Base-by-base conservation (phyloP, 768 basidiomycete genomes). In the Mycena latifolia region DNA sequence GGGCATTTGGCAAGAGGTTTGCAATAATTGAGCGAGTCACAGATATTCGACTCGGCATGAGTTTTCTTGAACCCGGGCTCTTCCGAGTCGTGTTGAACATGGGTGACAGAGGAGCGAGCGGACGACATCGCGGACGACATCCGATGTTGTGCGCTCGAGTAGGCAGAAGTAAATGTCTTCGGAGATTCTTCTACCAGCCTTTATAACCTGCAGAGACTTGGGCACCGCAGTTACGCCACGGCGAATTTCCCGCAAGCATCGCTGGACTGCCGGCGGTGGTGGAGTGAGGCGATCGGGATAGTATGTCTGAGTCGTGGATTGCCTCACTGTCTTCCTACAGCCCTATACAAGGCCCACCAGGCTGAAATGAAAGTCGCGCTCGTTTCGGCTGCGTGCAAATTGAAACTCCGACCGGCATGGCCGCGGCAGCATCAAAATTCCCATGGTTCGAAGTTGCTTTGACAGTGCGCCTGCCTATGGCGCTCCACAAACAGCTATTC, bases 341-440 rank as follows among this genome's bases (percentile, higher is more conserved):
- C 18, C 4, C 2, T 27, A 28, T 35, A 33, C 33, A 24, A 31
- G 52, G 39, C 53, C 9, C 33, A 8, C 9, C 22, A 18, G 20
- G 28, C 31, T 62, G 35, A 55, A 62, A 62, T 62, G 28, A 62
- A 39, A 55, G 22, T 6, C 10, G 24, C 28, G 22, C 20, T 43
- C 14, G 20, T 43, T 20, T 14, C n/a, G n/a, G n/a, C n/a, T n/a
- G n/a, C n/a, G n/a, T n/a, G n/a, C n/a, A n/a, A n/a, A 48, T 47
- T 55, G 31, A 22, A 62, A 37, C 61, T 55, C 52, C 61, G 52
- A 62, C 52, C 51, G 41, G 50, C 50, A 46, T n/a, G n/a, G n/a
- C 45, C 1, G 45, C 6, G 24, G 43, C 53, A 25, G 53, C n/a
- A 25, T 33, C 25, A 31, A 53, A 51, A 24, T 8, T n/a, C n/a